Conservation (phyloP, 192 early-diverging fungal genomes). For the Rhizophlyctis rosea region DNA sequence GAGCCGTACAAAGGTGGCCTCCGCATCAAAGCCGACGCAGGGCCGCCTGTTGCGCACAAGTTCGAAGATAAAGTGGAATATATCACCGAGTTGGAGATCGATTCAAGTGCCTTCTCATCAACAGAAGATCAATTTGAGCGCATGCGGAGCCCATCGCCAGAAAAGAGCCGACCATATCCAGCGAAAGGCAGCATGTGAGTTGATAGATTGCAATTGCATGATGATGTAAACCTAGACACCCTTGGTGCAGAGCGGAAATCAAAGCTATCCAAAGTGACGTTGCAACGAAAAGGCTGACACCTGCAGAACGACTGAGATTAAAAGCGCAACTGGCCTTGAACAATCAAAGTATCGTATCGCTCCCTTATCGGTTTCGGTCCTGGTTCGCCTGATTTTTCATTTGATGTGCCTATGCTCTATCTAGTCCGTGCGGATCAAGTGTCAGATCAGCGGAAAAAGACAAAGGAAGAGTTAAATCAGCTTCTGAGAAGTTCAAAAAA, state of each 20-base stretch:
- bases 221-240: neutral
- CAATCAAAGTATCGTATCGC: conserved; percentile 25
- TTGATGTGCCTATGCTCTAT: neutral
- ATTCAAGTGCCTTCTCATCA: neutral
- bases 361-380: neutral
- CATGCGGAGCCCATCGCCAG: neutral
- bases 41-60: neutral
- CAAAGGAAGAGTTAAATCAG: neutral
- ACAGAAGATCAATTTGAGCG: neutral
- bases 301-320: conserved; percentile 15
- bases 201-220: neutral
- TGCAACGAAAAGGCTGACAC: conserved; percentile 10
- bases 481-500: neutral
- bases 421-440: neutral
- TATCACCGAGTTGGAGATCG: conserved; percentile 23
- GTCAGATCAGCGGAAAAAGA: neutral
- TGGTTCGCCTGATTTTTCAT: neutral
- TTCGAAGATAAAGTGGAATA: conserved; percentile 7
- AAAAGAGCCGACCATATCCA: neutral
- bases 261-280: neutral
- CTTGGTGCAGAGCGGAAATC: neutral
- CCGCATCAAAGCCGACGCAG: neutral
- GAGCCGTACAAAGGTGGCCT: conserved; percentile 16
- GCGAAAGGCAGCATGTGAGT: neutral
- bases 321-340: conserved; percentile 14